phyloP scores from a whole-genome alignment of 192 early-diverging fungal species.

The Kappamyces sp. region DNA sequence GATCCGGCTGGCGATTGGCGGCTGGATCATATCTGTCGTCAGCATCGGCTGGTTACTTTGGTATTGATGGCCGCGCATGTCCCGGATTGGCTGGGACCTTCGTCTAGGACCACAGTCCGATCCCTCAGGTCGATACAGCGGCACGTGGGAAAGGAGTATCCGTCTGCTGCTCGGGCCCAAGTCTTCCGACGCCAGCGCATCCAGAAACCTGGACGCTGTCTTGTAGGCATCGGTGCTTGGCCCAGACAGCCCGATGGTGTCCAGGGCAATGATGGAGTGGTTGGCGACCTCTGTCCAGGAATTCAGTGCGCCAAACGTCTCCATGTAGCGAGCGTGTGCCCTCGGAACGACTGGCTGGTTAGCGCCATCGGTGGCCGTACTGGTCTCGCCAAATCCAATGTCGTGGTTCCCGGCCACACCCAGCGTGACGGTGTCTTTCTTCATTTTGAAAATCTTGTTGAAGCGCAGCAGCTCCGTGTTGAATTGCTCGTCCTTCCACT shows the following conservation, averaged over 20 bases:
- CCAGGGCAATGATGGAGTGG: conserved; percentile 66
- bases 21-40: conserved; percentile 56
- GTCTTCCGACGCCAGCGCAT: conserved; percentile 9
- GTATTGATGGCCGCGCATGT: conserved; percentile 79
- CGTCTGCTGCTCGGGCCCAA: conserved; percentile 19
- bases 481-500: conserved; percentile 47
- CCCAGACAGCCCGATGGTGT: conserved; percentile 68
- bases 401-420: conserved; percentile 91
- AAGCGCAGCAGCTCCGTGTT: conserved; percentile 49
- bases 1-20: conserved; percentile 50
- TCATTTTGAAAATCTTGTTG: conserved; percentile 42
- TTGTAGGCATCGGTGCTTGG: conserved; percentile 31
- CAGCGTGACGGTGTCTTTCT: conserved; percentile 32
- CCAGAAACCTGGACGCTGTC: conserved; percentile 47
- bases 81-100: conserved; percentile 41
- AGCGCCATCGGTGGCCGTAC: not conserved
- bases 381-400: conserved; percentile 59
- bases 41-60: conserved; percentile 45
- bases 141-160: conserved; percentile 83
- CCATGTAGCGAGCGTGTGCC: conserved; percentile 34
- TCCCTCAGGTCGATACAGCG: conserved; percentile 63
- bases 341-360: conserved; percentile 24
- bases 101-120: conserved; percentile 68
- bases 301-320: conserved; percentile 36
- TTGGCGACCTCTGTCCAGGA: conserved; percentile 26